Base-by-base conservation (phyloP, 163 green algal species). In the Chlamydomonas reinhardtii region DNA sequence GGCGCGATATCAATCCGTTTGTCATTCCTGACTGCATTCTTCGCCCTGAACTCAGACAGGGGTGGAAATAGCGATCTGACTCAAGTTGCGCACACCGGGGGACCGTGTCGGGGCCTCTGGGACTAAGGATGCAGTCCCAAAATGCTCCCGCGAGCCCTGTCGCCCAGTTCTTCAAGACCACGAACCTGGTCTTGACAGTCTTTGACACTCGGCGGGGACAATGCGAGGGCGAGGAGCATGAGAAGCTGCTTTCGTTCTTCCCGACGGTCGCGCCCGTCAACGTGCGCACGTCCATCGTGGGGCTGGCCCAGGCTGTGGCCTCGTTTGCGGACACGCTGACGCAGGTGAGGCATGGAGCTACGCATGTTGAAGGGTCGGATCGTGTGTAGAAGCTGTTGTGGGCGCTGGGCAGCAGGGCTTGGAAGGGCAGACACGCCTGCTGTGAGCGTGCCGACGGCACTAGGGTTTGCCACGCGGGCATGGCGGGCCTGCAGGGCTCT, bases 241-340 rank as follows among this genome's bases (percentile, higher is more conserved):
- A 94, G 24, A 94, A 94, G 76, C 54, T 94, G 15, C 62, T 94
- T 31, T 87, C 75, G 24, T 94, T 94, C 76, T 90, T 91, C 56
- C 91, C 91, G 0, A 88, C 82, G 20, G 68, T 84, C 20, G 89
- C 91, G 0, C 39, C 80, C 8, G 52, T 89, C 32, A 37, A 78
- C 20, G 86, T 91, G 39, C 86, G 91, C 20, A 88, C 73, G 39
- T 89, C 86, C 34, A 87, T 94, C 24, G 89, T 94, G 34, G 91
- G 91, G 22, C 84, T 94, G 12, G 89, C 91, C 15, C 91, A 94
- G 56, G 91, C 91, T 12, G 61, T 93, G 11, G 86, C 89, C 3
- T 83, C 88, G 12, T 90, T 88, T 34, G 68, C 84, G 3, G 25
- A 34, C 6, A 84, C 74, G 0, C 68, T 84, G 2, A n/a, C 61